phyloP scores from a whole-genome alignment of 108 stramenopile species.

The Pseudonitzschia multiseries region DNA sequence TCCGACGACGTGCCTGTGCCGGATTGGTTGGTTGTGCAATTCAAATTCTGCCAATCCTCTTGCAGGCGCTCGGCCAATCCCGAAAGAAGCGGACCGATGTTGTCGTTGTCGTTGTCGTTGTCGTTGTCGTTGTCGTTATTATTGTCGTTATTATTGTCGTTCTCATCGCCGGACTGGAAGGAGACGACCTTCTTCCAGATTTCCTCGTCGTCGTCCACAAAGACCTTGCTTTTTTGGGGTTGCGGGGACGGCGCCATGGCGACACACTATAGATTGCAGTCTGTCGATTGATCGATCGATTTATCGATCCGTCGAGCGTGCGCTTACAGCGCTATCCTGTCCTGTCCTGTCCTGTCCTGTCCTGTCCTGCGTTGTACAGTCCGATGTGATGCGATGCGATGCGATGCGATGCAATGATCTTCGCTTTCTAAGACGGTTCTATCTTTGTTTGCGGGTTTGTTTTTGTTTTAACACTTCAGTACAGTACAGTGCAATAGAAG shows the following conservation, averaged over 20 bases:
- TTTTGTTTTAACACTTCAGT: no score
- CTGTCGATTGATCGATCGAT: no score
- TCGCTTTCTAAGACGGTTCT: no score
- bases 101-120: conserved; percentile 6
- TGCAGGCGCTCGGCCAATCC: conserved; percentile 19
- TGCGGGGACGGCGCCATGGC: background rate
- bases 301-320: no score
- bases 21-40: background rate
- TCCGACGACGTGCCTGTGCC: background rate
- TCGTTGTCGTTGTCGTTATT: background rate
- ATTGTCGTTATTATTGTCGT: background rate
- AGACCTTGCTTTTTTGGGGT: conserved; percentile 4
- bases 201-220: conserved; percentile 45
- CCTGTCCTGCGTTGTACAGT: no score
- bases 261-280: background rate
- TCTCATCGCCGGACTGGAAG: background rate
- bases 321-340: no score
- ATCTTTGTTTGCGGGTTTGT: no score
- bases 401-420: no score
- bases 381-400: no score
- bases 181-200: conserved; percentile 27
- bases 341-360: no score
- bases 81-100: conserved; percentile 19
- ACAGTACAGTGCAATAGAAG: no score
- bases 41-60: conserved; percentile 23